Percentiles rank a stretch among this genome's conserved stretches.
phyloP scores from a whole-genome alignment of 768 basidiomycete species.

The Serendipita indica region DNA sequence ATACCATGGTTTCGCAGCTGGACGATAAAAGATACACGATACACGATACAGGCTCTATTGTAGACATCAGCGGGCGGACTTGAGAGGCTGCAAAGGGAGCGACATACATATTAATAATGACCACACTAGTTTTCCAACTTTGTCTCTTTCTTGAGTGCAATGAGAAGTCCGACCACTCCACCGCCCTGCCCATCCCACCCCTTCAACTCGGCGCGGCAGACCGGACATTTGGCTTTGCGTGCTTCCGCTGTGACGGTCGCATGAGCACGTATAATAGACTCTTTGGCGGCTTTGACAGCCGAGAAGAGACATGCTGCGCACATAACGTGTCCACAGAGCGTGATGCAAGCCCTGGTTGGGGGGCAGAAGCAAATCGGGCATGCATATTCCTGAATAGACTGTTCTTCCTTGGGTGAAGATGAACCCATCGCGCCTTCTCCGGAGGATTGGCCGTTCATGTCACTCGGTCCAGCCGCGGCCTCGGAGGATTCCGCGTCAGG shows the following conservation, averaged over 20 bases:
- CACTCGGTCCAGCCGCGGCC: neutral
- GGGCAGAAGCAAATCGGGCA: constrained; percentile 72
- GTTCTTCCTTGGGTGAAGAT: neutral
- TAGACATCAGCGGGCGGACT: too few species aligned
- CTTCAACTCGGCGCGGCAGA: constrained; percentile 49
- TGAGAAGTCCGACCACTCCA: constrained; percentile 44
- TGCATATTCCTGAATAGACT: constrained; percentile 43
- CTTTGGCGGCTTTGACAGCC: constrained; percentile 47
- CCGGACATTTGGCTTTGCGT: constrained; percentile 39
- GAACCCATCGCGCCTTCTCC: neutral
- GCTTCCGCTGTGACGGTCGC: constrained; percentile 17
- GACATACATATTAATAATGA: too few species aligned
- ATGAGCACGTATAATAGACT: constrained; percentile 22
- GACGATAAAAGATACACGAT: too few species aligned
- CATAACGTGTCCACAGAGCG: constrained; percentile 67
- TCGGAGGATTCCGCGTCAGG: neutral
- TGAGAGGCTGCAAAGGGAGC: too few species aligned
- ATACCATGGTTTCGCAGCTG: too few species aligned
- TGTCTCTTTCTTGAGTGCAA: constrained; percentile 10
- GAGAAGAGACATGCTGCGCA: constrained; percentile 65
- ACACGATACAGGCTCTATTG: too few species aligned
- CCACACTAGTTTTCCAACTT: too few species aligned
- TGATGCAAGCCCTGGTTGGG: constrained; percentile 59
- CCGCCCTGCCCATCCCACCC: constrained; percentile 60
- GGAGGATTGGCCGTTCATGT: neutral